Evolutionary conservation across 257 asterid species (phyloP), one percentile per base, ranked within the genome.

Genomic region (Cynanchum wilfordii): DNA sequence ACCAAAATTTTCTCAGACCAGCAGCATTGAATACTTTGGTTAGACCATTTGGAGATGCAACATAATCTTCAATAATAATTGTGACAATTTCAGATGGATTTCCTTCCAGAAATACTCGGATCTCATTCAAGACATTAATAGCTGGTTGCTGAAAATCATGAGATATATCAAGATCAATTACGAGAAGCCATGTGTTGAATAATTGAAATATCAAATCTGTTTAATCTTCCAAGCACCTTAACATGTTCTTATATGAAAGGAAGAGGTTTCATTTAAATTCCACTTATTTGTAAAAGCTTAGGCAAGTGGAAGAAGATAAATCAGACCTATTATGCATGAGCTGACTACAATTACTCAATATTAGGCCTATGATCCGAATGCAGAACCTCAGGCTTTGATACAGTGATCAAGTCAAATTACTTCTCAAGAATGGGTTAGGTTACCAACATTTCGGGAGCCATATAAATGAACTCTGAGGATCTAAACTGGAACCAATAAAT

Each of bases 21-120:
- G 95, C 82, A 24, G 90, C 89, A 45, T 83, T 82, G 50, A 94
- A 90, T 68, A 90, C 85, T 65, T 83, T 91, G 40, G 87, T 75
- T 30, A 91, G 87, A 63, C 97, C 98, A 36, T 87, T 79, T 36
- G 92, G 89, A 64, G 97, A 88, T 45, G 88, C 71, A 54, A 91
- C 99, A 47, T 89, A 91, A 74, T 94, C 99, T 82, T 94, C 99
- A 50, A 94, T 87, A 75, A 88, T 82, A 60, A 94, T 84, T 72
- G 99, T 94, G 75, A 91, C 92, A 64, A 94, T 89, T 87, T 91
- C 98, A 71, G 85, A 68, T 40, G 99, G 96, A 78, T 94, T 89
- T 76, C 89, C 85, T 79, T 84, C 85, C 68, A 94, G 95, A 87
- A 94, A 94, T 79, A 63, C 73, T 73, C 77, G 83, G 73, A 94